A percentile compares a stretch with the other conserved stretches of the same genome.
Conservation (phyloP, 2,329 filamentous ascomycete genomes). For the Venturia oleaginea region DNA sequence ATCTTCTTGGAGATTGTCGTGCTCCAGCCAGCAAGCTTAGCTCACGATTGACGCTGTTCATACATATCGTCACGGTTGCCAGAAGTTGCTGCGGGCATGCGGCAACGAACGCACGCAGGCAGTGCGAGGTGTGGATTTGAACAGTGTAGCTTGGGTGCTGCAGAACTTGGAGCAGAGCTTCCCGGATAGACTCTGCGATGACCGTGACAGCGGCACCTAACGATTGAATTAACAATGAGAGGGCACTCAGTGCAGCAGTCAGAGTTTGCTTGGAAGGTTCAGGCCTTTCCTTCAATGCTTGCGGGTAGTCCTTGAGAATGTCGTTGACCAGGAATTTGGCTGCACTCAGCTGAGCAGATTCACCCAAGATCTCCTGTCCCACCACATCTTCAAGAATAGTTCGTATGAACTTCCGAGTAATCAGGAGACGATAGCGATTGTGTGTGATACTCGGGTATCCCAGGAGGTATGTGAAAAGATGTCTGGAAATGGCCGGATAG, state of each 20-base stretch:
- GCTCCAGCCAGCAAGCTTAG: slow-evolving; percentile 66
- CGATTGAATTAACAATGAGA: slow-evolving; percentile 67
- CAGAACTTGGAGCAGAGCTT: slow-evolving; percentile 79
- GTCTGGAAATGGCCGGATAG: slow-evolving; percentile 72
- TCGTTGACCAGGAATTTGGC: slow-evolving; percentile 77
- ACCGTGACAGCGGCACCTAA: slow-evolving; percentile 73
- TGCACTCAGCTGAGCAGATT: slow-evolving; percentile 78
- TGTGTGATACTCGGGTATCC: slow-evolving; percentile 65
- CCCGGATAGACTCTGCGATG: slow-evolving; percentile 75
- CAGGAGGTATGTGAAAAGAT: slow-evolving; percentile 71
- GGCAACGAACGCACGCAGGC: slow-evolving; percentile 76
- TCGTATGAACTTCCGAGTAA: slow-evolving; percentile 75
- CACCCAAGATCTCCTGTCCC: slow-evolving; percentile 71
- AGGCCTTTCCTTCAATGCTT: slow-evolving; percentile 73
- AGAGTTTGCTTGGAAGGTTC: slow-evolving; percentile 85
- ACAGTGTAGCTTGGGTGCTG: slow-evolving; percentile 96
- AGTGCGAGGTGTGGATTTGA: slow-evolving; percentile 80
- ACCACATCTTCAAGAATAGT: slow-evolving; percentile 77
- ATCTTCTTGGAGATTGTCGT: slow-evolving; percentile 70
- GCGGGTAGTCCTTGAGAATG: slow-evolving; percentile 88
- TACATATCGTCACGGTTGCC: slow-evolving; percentile 85
- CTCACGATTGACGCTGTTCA: slow-evolving; percentile 89
- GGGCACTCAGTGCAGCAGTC: slow-evolving; percentile 66
- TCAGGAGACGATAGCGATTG: slow-evolving; percentile 80
- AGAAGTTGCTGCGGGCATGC: slow-evolving; percentile 88